Base-by-base conservation (phyloP, 805 yeast species). In the Candida sanyiensis region DNA sequence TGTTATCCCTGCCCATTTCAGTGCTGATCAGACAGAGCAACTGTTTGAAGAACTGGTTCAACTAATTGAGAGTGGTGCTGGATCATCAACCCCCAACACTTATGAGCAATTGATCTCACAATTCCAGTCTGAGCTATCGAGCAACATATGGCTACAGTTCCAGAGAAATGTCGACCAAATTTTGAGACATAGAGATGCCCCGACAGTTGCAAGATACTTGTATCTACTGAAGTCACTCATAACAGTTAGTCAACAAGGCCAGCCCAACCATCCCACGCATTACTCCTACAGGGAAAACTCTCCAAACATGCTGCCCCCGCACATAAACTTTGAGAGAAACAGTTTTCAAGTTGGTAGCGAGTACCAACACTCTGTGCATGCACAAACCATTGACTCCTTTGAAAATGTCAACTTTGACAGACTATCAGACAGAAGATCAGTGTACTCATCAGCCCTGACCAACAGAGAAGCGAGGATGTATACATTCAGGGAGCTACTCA, bases 381-480 rank as follows among this genome's bases (percentile, higher is more conserved):
- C 32, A 9, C 51, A 40, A 5, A 59, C 61, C n/a, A 61, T 62
- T 5, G 67, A 62, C 35, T 65, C 70, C 0, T 65, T 58, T 47
- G 70, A 66, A 38, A 59, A 63, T 32, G 44, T 46, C 6, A 47
- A 51, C 26, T 47, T 58, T 28, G 70, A 66, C 40, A 54, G 56
- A 37, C 44, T 57, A 7, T 63, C 69, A 2, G 69, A 64, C 33
- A 55, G 62, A 38, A 54, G 66, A 43, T 64, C 70, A 1, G 43
- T 56, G 4, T 45, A 59, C 19, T 62, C 68, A 0, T 48, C 60
- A 2, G 38, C 50, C 1, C 35, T 37, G 13, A 43, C 40, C 3
- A 17, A 28, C 2, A 44, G 34, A 19, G 45, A 31, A 17, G 19
- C 28, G 7, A 43, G 49, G 10, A 29, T 30, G 3, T 48, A 49